Conservation (phyloP, 257 asterid genomes). For the Solanum raphanifolium region DNA sequence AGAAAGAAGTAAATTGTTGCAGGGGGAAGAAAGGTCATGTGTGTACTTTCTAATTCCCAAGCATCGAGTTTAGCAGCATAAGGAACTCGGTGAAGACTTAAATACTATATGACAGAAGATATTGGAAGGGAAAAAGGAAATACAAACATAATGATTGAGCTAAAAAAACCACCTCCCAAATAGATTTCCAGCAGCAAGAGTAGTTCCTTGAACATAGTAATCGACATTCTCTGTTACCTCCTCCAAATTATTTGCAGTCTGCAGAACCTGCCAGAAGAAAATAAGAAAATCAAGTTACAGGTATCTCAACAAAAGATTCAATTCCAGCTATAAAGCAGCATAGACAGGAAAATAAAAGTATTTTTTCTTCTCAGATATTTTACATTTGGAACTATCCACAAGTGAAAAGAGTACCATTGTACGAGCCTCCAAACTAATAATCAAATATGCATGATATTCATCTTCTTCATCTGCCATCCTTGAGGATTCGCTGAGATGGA, state of each 20-base stretch:
- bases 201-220: slow-evolving; percentile 86
- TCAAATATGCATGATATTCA: slow-evolving; percentile 94
- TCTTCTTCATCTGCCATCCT: slow-evolving; percentile 76
- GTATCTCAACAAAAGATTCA: background rate
- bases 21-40: background rate
- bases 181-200: slow-evolving; percentile 94
- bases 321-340: background rate
- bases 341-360: background rate
- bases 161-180: slow-evolving; percentile 66
- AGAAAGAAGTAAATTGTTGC: background rate
- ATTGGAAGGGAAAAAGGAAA: background rate
- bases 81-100: background rate
- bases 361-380: background rate
- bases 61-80: background rate
- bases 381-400: background rate
- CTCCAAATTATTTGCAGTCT: slow-evolving; percentile 94
- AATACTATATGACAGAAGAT: background rate
- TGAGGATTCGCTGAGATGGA: slow-evolving; percentile 38
- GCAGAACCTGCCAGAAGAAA: slow-evolving; percentile 53
- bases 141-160: slow-evolving; percentile 7
- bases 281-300: background rate
- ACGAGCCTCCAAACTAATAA: slow-evolving; percentile 89
- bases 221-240: slow-evolving; percentile 98
- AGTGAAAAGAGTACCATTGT: slow-evolving; percentile 60
- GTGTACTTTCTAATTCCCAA: background rate